A percentile compares a stretch with the other conserved stretches of the same genome.
phyloP scores from a whole-genome alignment of 805 yeast species.

The Yamadazyma sp. region DNA sequence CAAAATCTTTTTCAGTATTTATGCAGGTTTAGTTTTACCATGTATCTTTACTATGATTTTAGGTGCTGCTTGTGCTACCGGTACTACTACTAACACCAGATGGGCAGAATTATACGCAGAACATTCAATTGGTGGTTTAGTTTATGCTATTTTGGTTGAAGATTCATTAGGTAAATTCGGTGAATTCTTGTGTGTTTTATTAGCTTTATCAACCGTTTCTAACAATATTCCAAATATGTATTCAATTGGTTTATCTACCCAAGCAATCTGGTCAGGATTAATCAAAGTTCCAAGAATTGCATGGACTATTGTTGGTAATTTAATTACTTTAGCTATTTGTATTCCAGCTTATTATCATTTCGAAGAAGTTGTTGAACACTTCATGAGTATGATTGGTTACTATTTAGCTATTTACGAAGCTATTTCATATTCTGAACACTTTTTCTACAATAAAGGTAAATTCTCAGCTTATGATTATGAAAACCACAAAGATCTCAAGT shows the following conservation, averaged over 20 bases:
- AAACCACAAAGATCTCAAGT: slow-evolving; percentile 20
- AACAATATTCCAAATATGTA: slow-evolving; percentile 34
- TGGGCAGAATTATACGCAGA: slow-evolving; percentile 21
- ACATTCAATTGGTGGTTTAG: slow-evolving; percentile 29
- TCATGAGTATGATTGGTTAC: slow-evolving; percentile 30
- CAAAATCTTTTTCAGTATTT: slow-evolving; percentile 26
- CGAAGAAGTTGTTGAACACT: slow-evolving; percentile 26
- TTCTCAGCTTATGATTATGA: slow-evolving; percentile 24
- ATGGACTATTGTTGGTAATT: slow-evolving; percentile 33
- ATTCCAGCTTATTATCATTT: slow-evolving; percentile 36
- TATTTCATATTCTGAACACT: slow-evolving; percentile 28
- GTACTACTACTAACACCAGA: slow-evolving; percentile 12
- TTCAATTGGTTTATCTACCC: slow-evolving; percentile 27
- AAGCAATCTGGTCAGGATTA: slow-evolving; percentile 29
- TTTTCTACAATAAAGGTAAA: slow-evolving; percentile 22
- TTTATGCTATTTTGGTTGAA: slow-evolving; percentile 25
- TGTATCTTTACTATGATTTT: slow-evolving; percentile 25
- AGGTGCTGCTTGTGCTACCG: slow-evolving; percentile 32
- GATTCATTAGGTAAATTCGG: slow-evolving; percentile 30
- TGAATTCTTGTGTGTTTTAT: slow-evolving; percentile 27
- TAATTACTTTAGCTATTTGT: slow-evolving; percentile 27
- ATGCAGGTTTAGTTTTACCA: slow-evolving; percentile 26
- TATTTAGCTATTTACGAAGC: slow-evolving; percentile 32
- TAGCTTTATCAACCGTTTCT: slow-evolving; percentile 29
- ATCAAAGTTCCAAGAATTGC: slow-evolving; percentile 30